These are phyloP conservation scores for Gaultheria prostrata DNA, from an alignment of 148 eudicot species.

Conservation along the genomic window DNA sequence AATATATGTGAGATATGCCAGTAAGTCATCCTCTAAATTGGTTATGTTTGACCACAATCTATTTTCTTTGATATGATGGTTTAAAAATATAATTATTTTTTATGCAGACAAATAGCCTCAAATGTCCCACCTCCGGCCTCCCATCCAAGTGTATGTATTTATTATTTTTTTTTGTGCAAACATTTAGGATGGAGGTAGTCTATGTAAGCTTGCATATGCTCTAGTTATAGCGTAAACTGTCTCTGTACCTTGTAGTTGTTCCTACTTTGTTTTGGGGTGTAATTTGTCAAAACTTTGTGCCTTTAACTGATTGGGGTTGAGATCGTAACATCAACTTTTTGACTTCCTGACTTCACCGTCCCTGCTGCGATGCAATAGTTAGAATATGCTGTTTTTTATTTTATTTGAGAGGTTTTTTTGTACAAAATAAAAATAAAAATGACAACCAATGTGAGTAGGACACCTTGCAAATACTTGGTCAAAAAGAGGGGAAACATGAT, in stretches of 20 bases:
- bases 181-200: conserved; percentile 3
- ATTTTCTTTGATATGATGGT: not conserved
- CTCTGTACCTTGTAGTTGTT: not conserved
- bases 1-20: conserved; percentile 40
- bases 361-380: not conserved
- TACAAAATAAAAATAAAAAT: not conserved
- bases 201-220: not conserved
- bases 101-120: conserved; percentile 27
- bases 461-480: not conserved
- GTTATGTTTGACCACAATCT: not conserved
- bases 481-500: not conserved
- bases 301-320: not conserved
- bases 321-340: not conserved
- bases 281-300: not conserved
- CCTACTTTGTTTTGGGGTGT: not conserved
- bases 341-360: not conserved
- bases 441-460: not conserved
- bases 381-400: not conserved
- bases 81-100: not conserved
- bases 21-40: conserved; percentile 21
- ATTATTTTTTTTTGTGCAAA: not conserved
- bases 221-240: not conserved
- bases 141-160: conserved; percentile 25
- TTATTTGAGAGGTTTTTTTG: not conserved
- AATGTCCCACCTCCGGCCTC: conserved; percentile 29